A percentile compares a stretch with the other conserved stretches of the same genome.
Conservation (phyloP, 345 rosid species). For the Lepidium africanum region DNA sequence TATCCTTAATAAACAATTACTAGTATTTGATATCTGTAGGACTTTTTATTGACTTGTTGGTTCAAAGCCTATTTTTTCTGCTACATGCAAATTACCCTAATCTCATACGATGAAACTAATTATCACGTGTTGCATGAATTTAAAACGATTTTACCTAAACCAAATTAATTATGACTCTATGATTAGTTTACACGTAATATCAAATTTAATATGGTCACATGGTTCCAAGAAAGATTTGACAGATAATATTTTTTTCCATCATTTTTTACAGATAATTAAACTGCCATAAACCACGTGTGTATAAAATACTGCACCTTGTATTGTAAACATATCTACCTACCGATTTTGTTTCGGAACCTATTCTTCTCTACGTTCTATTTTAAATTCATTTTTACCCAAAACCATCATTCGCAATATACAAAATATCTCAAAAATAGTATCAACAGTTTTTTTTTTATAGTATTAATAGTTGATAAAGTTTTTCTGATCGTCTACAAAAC, state of each 20-base stretch:
- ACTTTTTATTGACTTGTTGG: background rate
- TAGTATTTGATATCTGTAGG: background rate
- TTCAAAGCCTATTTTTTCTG: background rate
- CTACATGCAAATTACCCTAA: constrained; percentile 1
- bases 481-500: background rate
- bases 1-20: background rate
- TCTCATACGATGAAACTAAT: background rate
- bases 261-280: constrained; percentile 8
- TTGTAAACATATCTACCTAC: background rate
- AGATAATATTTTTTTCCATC: too few species aligned
- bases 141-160: background rate
- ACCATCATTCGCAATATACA: background rate
- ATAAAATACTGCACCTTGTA: background rate
- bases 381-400: background rate
- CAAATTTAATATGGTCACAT: constrained; percentile 14
- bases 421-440: too few species aligned
- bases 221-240: constrained; percentile 19
- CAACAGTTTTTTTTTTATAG: too few species aligned
- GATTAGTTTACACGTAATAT: constrained; percentile 19
- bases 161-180: background rate
- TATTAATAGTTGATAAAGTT: too few species aligned
- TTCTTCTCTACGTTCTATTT: background rate
- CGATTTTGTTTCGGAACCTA: background rate
- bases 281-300: constrained; percentile 1
- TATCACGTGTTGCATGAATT: constrained; percentile 14